These are phyloP conservation scores for Perkinsus marinus DNA, from an alignment of 169 alveolate genomes.

Conservation along the genomic window DNA sequence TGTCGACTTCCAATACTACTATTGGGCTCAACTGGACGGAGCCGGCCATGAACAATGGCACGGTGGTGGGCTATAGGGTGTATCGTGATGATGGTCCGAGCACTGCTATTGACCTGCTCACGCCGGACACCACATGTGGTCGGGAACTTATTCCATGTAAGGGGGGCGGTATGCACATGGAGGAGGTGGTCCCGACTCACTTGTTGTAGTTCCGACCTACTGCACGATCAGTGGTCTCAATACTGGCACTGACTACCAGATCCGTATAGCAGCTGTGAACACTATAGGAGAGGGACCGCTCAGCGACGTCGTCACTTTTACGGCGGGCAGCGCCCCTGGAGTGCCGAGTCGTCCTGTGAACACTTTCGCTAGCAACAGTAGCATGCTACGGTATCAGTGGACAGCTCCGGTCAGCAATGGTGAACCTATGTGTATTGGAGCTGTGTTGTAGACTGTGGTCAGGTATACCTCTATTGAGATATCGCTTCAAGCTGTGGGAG, in stretches of 20 bases:
- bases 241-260: background rate
- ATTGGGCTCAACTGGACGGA: background rate
- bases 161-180: background rate
- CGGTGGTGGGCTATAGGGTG: background rate
- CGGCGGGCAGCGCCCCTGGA: background rate
- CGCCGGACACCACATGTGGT: background rate
- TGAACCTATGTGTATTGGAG: background rate
- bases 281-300: background rate
- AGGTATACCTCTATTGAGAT: background rate
- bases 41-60: background rate
- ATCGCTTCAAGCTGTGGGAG: background rate
- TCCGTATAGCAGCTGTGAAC: slow-evolving; percentile 1
- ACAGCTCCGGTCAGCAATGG: background rate
- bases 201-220: background rate
- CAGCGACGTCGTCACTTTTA: background rate
- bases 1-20: background rate
- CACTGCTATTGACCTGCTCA: background rate
- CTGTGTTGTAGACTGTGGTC: background rate
- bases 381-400: background rate
- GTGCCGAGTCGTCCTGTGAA: background rate
- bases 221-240: background rate
- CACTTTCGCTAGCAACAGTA: background rate
- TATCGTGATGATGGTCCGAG: background rate
- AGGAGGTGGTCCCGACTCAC: background rate
- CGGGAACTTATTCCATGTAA: background rate